Conservation (phyloP, 768 basidiomycete genomes). For the Saitozyma podzolica region DNA sequence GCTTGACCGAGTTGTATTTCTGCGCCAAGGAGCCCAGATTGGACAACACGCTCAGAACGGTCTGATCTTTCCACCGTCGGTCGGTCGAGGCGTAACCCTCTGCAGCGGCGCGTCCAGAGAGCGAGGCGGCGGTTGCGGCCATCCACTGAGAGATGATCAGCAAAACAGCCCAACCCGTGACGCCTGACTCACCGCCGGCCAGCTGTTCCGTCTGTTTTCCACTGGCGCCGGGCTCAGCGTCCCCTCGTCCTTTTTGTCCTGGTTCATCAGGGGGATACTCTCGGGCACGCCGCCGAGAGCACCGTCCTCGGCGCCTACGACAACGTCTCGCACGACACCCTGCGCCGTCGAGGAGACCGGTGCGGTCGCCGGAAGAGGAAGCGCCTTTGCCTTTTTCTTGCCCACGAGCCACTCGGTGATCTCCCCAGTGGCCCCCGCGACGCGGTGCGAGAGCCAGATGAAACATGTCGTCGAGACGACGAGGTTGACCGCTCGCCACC, state of each 20-base stretch:
- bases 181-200: constrained; percentile 29
- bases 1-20: constrained; percentile 56
- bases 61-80: constrained; percentile 54
- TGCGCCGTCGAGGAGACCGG: constrained; percentile 2
- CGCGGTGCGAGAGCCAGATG: constrained; percentile 73
- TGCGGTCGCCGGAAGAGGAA: constrained; percentile 30
- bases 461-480: constrained; percentile 74
- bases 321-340: constrained; percentile 29
- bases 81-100: constrained; percentile 17
- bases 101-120: constrained; percentile 17
- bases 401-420: constrained; percentile 61
- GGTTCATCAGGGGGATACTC: constrained; percentile 50
- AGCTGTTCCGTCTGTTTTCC: constrained; percentile 21
- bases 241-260: constrained; percentile 22
- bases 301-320: constrained; percentile 34
- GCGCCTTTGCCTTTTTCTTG: constrained; percentile 35
- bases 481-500: constrained; percentile 75
- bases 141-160: constrained; percentile 29
- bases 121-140: constrained; percentile 28
- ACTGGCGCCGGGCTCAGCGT: not conserved
- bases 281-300: constrained; percentile 44
- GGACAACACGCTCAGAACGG: constrained; percentile 53
- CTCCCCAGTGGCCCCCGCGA: constrained; percentile 72
- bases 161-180: not conserved
- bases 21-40: constrained; percentile 52